Percentiles rank a stretch among this genome's conserved stretches.
phyloP scores from a whole-genome alignment of 1,284 basidiomycete genomes.

The Naganishia albida region DNA sequence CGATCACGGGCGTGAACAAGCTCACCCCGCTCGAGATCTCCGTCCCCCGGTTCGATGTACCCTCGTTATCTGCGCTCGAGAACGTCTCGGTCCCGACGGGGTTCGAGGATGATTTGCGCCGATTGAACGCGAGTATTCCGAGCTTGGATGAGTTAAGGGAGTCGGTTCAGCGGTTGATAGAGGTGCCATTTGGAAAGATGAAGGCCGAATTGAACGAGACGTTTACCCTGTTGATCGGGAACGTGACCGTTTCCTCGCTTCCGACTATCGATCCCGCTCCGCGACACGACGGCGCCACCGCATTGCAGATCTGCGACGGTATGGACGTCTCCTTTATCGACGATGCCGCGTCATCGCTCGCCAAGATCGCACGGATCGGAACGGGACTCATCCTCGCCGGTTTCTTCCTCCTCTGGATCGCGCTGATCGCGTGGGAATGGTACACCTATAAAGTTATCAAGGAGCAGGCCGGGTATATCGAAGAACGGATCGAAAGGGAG shows the following conservation, averaged over 20 bases:
- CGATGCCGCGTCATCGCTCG: conserved; percentile 71
- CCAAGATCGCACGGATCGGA: conserved; percentile 74
- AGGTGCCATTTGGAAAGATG: conserved; percentile 78
- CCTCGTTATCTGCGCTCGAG: conserved; percentile 68
- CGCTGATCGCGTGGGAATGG: conserved; percentile 52
- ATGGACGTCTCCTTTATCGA: conserved; percentile 82
- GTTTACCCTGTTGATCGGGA: conserved; percentile 62
- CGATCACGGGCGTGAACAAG: conserved; percentile 69
- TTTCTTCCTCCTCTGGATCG: conserved; percentile 49
- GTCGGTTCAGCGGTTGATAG: conserved; percentile 69
- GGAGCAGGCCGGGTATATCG: conserved; percentile 44
- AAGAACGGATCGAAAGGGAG: conserved; percentile 40
- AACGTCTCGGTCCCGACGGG: conserved; percentile 80
- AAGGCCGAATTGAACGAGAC: conserved; percentile 86
- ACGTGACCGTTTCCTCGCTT: conserved; percentile 68
- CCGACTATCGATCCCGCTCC: conserved; percentile 61
- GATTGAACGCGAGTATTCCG: conserved; percentile 79
- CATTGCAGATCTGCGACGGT: conserved; percentile 62
- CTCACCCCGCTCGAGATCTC: conserved; percentile 66
- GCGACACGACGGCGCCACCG: conserved; percentile 59
- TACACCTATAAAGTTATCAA: conserved; percentile 46
- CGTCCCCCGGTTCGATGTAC: conserved; percentile 69
- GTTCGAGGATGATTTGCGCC: conserved; percentile 69
- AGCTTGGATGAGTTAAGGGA: conserved; percentile 73
- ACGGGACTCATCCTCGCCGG: conserved; percentile 63